These are phyloP conservation scores for Penicillium pulvis DNA, from an alignment of 495 filamentous ascomycete genomes.

Conservation along the genomic window DNA sequence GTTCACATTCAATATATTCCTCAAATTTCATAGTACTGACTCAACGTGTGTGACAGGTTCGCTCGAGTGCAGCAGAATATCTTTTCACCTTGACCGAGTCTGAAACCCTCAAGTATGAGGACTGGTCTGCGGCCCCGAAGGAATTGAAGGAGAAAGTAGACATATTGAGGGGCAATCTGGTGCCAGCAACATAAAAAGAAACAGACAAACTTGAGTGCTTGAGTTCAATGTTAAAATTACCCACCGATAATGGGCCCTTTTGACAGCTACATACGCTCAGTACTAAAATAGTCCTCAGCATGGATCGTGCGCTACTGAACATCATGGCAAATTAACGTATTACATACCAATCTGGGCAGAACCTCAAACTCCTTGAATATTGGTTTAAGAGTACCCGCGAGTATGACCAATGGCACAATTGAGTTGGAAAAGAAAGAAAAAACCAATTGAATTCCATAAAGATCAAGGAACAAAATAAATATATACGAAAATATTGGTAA, in stretches of 20 bases:
- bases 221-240: too few species aligned
- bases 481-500: background rate
- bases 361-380: too few species aligned
- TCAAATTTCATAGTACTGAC: background rate
- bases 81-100: slow-evolving; percentile 39
- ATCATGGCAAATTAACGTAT: too few species aligned
- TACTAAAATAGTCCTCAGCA: too few species aligned
- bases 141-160: slow-evolving; percentile 43
- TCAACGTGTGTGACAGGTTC: slow-evolving; percentile 32
- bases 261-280: too few species aligned
- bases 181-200: background rate
- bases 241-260: too few species aligned
- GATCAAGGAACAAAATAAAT: background rate
- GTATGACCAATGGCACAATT: too few species aligned
- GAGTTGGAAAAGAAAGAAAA: background rate
- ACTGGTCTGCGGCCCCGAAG: slow-evolving; percentile 45
- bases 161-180: slow-evolving; percentile 23
- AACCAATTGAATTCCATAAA: background rate
- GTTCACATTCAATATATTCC: background rate
- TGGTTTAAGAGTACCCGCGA: too few species aligned
- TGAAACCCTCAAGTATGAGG: slow-evolving; percentile 38
- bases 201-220: too few species aligned
- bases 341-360: too few species aligned
- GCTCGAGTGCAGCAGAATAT: slow-evolving; percentile 39
- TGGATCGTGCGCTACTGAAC: too few species aligned